Percentiles rank a stretch among this genome's conserved stretches.
Evolutionary conservation across 345 rosid species (phyloP).

Genomic region (Syzygium aqueum): DNA sequence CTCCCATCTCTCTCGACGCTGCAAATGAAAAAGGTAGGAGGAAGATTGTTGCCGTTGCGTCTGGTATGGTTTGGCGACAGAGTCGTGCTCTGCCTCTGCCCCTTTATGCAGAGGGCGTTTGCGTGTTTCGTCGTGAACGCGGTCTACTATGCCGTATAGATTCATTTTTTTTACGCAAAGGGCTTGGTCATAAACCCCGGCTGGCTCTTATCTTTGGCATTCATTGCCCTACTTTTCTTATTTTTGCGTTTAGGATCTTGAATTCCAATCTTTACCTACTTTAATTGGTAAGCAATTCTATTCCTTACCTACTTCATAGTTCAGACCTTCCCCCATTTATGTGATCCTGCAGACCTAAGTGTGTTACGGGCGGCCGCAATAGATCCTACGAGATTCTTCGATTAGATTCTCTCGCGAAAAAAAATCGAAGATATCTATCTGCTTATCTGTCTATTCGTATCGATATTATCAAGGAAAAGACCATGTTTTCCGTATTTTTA

Average conservation of each 20-base stretch:
- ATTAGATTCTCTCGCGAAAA: neutral
- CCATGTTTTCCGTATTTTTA: neutral
- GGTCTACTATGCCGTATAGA: neutral
- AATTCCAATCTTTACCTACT: neutral
- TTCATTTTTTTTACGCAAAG: neutral
- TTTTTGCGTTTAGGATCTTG: neutral
- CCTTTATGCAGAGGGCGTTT: neutral
- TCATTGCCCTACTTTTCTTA: neutral
- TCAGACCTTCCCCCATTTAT: neutral
- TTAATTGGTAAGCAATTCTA: neutral
- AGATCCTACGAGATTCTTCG: neutral
- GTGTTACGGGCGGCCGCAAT: neutral
- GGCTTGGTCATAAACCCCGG: neutral
- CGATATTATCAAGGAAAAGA: neutral
- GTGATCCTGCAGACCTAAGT: neutral
- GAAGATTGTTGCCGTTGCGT: neutral
- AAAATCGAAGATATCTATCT: neutral
- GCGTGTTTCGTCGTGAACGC: neutral
- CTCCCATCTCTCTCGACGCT: slow-evolving; percentile 31
- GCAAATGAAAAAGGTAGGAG: neutral
- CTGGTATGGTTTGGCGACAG: neutral
- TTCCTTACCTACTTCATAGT: neutral
- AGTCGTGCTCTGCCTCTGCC: neutral
- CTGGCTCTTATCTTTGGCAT: neutral
- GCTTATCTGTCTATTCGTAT: neutral